These are phyloP conservation scores for Ilex asprella DNA, from an alignment of 257 asterid species.

Conservation along the genomic window DNA sequence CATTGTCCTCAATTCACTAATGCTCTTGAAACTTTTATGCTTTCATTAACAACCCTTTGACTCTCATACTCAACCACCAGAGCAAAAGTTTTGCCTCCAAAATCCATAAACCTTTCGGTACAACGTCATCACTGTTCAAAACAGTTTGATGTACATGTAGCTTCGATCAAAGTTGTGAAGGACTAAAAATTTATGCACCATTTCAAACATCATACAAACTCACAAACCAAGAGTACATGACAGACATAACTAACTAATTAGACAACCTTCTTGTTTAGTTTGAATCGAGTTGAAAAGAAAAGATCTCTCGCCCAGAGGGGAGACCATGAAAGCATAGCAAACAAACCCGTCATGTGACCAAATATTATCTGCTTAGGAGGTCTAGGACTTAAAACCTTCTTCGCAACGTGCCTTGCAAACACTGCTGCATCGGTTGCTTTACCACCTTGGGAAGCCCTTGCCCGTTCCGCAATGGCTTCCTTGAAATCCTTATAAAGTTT, in stretches of 20 bases:
- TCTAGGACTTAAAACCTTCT: slow-evolving; percentile 35
- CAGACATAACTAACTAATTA: background rate
- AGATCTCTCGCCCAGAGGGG: slow-evolving; percentile 66
- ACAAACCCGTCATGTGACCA: slow-evolving; percentile 60
- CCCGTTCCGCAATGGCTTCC: slow-evolving; percentile 48
- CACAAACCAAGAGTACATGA: too few species aligned
- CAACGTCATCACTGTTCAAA: too few species aligned
- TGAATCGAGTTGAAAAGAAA: slow-evolving; percentile 39
- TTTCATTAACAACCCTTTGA: too few species aligned
- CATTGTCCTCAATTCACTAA: too few species aligned
- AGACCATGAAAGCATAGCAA: slow-evolving; percentile 43
- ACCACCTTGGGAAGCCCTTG: slow-evolving; percentile 60
- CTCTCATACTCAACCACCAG: too few species aligned
- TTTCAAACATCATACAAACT: too few species aligned
- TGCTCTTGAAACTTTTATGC: too few species aligned
- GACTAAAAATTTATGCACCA: too few species aligned
- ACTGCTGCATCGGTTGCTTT: slow-evolving; percentile 45
- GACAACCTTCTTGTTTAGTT: slow-evolving; percentile 22
- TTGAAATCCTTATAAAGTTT: slow-evolving; percentile 39
- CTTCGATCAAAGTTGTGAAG: too few species aligned
- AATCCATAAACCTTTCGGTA: too few species aligned
- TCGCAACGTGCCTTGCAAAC: slow-evolving; percentile 55
- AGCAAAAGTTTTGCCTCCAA: too few species aligned
- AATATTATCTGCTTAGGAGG: slow-evolving; percentile 46
- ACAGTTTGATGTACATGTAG: too few species aligned